A percentile compares a stretch with the other conserved stretches of the same genome.
Evolutionary conservation across 1,284 basidiomycete genomes (phyloP).

Genomic region (Cryptococcus sp.): DNA sequence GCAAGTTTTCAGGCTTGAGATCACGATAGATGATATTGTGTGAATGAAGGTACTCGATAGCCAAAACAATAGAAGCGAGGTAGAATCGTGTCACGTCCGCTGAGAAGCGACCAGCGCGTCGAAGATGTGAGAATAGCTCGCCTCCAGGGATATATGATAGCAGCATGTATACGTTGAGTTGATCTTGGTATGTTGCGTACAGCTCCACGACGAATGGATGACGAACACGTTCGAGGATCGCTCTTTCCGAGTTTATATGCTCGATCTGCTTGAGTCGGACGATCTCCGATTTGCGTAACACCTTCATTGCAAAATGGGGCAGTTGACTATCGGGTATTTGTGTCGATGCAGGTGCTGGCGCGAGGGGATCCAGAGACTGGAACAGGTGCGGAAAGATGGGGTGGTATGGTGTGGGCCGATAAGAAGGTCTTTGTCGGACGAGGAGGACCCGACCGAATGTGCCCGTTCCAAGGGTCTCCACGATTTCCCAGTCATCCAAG

Average conservation of each 20-base stretch:
- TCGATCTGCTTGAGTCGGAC: conserved; percentile 61
- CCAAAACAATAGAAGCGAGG: conserved; percentile 58
- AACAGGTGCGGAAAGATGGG: conserved; percentile 54
- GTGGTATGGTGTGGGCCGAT: conserved; percentile 51
- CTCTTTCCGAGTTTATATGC: conserved; percentile 60
- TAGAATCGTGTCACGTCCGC: conserved; percentile 60
- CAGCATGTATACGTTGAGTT: conserved; percentile 60
- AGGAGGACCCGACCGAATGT: conserved; percentile 55
- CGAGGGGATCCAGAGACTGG: conserved; percentile 42
- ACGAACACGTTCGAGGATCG: conserved; percentile 57
- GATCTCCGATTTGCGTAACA: conserved; percentile 58
- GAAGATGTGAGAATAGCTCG: conserved; percentile 58
- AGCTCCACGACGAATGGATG: conserved; percentile 64
- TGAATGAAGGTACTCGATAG: conserved; percentile 56
- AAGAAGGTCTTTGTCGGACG: conserved; percentile 51
- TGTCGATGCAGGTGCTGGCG: conserved; percentile 44
- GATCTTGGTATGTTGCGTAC: conserved; percentile 56
- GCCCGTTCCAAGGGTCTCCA: conserved; percentile 54
- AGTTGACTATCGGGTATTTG: conserved; percentile 48
- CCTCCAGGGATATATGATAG: conserved; percentile 59
- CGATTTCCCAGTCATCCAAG: conserved; percentile 53
- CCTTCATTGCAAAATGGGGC: conserved; percentile 59
- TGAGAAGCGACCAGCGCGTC: conserved; percentile 56
- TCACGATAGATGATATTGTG: conserved; percentile 58
- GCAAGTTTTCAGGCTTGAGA: conserved; percentile 59